These are phyloP conservation scores for Nannizzia gypsea DNA, from an alignment of 2,329 filamentous ascomycete species.

Conservation along the genomic window DNA sequence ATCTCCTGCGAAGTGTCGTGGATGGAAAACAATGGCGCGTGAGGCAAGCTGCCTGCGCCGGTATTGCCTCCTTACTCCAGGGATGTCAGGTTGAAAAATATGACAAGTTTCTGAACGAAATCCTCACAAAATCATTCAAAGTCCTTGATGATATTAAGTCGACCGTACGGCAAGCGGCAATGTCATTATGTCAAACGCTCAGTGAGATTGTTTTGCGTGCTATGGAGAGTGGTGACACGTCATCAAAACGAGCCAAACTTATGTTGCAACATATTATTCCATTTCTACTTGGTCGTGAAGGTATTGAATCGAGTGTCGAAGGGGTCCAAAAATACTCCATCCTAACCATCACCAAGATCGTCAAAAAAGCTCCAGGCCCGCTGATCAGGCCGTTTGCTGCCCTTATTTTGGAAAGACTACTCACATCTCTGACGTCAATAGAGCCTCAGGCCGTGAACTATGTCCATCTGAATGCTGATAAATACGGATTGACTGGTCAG, in stretches of 20 bases:
- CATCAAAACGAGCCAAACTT: constrained; percentile 54
- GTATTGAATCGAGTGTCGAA: constrained; percentile 75
- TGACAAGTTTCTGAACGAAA: constrained; percentile 68
- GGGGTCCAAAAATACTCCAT: constrained; percentile 78
- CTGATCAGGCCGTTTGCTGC: constrained; percentile 70
- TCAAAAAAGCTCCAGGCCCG: constrained; percentile 71
- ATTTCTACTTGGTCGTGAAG: constrained; percentile 78
- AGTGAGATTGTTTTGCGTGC: constrained; percentile 77
- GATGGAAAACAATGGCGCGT: constrained; percentile 81
- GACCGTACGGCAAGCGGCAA: constrained; percentile 68
- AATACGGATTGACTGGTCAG: constrained; percentile 74
- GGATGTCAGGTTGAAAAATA: constrained; percentile 66
- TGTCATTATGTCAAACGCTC: constrained; percentile 69
- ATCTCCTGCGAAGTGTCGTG: constrained; percentile 73
- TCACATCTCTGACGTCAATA: constrained; percentile 72
- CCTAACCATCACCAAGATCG: constrained; percentile 73
- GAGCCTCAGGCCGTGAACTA: constrained; percentile 88
- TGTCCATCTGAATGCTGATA: constrained; percentile 73
- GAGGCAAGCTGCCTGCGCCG: constrained; percentile 81
- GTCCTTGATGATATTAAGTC: constrained; percentile 95
- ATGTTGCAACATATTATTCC: constrained; percentile 83
- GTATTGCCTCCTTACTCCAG: constrained; percentile 76
- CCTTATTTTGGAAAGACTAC: constrained; percentile 65
- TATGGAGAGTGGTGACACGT: constrained; percentile 62
- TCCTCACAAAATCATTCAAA: constrained; percentile 78